Base-by-base conservation (phyloP, 148 eudicot genomes). In the Diospyros kaki region DNA sequence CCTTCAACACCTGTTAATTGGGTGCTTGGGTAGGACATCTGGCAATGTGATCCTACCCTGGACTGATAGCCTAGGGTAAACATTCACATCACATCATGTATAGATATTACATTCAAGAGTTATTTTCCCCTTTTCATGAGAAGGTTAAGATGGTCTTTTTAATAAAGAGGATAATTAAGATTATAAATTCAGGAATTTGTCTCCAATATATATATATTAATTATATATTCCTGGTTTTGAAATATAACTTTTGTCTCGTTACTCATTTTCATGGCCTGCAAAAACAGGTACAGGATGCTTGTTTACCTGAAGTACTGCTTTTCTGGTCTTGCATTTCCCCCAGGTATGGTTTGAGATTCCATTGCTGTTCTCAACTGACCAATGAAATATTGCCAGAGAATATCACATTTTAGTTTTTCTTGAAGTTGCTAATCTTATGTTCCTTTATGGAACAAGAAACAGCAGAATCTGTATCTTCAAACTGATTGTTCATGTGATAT, bases 241-340 rank as follows among this genome's bases (percentile, higher is more conserved):
- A 44, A 39, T 51, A 54, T 64, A 51, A 68, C 44, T 54, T 46
- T 50, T 45, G 66, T 51, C 41, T 71, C 56, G 40, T 70, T 18
- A 53, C 64, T 75, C 41, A 55, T 50, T 81, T 12, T 62, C 68
- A 56, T 73, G 38, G 64, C 43, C 56, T 72, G 66, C 76, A 75
- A 55, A 73, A 46, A 76, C 91, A 94, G 98, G 89, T 94, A 92
- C 56, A 88, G 93, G 81, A 86, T 90, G 86, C 97, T 94, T 71
- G 92, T 94, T 65, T 94, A 94, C 84, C 86, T 94, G 79, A 94
- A 94, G 89, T 92, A 94, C 82, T 94, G 98, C 85, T 94, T 94
- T 69, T 83, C 82, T 14, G 98, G 98, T 69, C 88, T 90, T 83
- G 89, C 95, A 68, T 94, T 94, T 74, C 98, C 98, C 42, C 98